Evolutionary conservation across 23 red algal genomes (phyloP), one percentile per base, ranked within the genome.

Genomic region (Chondrus crispus): DNA sequence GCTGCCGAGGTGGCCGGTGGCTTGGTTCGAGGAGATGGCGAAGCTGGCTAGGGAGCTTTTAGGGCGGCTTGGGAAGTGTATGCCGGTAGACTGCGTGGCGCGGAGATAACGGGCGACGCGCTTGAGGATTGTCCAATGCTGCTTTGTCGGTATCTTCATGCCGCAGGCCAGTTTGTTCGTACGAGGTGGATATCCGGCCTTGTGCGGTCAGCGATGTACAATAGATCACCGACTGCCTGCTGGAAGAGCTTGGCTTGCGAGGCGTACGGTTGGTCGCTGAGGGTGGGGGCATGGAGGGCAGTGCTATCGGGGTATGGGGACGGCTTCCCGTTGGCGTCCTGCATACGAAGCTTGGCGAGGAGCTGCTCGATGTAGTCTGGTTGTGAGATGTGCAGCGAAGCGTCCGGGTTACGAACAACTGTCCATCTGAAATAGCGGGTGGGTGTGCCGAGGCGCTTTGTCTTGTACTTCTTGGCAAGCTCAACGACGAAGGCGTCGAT

Each of bases 151-250:
- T 14, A 16, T 57, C 16, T 57, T 57, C 16, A 16, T 83, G 50
- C 62, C 22, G 43, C 39, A 33, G 45, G 79, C 8, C 13, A 83
- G 35, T 7, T 53, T 3, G 19, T 58, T 62, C 2, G 55, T 83
- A 39, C 74, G 47, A 45, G 51, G 3, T 18, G 19, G 8, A 80
- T 80, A 20, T 49, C 74, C 6, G 74, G 74, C 43, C 79, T 24
- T 33, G 79, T 83, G 79, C 79, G 30, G 32, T 83, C 79, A 3
- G 49, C 52, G 5, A 83, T 58, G 45, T 58, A 83, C 38, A 40
- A 10, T 3, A 83, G 3, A 60, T 58, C 49, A 3, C 79, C 50
- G 41, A 83, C 8, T 2, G 52, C 52, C 19, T 4, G 18, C 3
- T 48, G 4, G 24, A 52, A 80, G 9, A 48, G 46, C n/a, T 36